These are phyloP conservation scores for Posidonia oceanica DNA, from an alignment of 116 monocot genomes.

Conservation along the genomic window DNA sequence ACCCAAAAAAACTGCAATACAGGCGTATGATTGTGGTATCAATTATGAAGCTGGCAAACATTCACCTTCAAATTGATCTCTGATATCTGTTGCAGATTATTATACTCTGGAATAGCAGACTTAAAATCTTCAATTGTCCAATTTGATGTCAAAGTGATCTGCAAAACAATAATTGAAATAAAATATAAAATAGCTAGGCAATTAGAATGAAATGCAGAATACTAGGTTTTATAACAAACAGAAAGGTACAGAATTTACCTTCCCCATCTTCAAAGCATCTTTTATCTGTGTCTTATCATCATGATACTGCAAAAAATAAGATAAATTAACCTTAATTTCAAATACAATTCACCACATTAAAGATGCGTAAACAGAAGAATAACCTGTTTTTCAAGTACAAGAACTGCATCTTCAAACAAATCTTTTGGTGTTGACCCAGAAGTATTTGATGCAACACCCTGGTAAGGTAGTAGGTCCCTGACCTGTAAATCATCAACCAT, in stretches of 20 bases:
- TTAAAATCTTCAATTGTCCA: slow-evolving; percentile 68
- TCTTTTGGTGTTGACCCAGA: slow-evolving; percentile 98
- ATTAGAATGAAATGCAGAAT: neutral
- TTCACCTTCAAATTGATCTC: slow-evolving; percentile 72
- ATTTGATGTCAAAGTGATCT: slow-evolving; percentile 60
- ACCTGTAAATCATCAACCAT: slow-evolving; percentile 28
- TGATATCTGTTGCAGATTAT: slow-evolving; percentile 55
- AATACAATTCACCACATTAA: neutral
- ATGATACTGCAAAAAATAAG: slow-evolving; percentile 51
- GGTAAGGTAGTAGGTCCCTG: slow-evolving; percentile 52
- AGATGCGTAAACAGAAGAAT: neutral
- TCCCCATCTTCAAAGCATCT: slow-evolving; percentile 63
- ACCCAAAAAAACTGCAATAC: neutral
- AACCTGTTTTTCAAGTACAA: slow-evolving; percentile 92
- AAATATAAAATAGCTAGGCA: neutral
- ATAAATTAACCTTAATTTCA: neutral
- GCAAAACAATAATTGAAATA: slow-evolving; percentile 6
- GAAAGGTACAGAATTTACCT: slow-evolving; percentile 25
- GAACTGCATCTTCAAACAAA: slow-evolving; percentile 85
- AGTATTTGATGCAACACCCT: slow-evolving; percentile 71
- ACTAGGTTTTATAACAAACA: neutral
- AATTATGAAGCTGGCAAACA: neutral
- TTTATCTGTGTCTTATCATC: slow-evolving; percentile 74
- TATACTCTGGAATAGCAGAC: slow-evolving; percentile 30
- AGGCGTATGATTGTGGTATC: neutral